These are phyloP conservation scores for Rhododendron kiyosumense DNA, from an alignment of 148 eudicot genomes.

Conservation along the genomic window DNA sequence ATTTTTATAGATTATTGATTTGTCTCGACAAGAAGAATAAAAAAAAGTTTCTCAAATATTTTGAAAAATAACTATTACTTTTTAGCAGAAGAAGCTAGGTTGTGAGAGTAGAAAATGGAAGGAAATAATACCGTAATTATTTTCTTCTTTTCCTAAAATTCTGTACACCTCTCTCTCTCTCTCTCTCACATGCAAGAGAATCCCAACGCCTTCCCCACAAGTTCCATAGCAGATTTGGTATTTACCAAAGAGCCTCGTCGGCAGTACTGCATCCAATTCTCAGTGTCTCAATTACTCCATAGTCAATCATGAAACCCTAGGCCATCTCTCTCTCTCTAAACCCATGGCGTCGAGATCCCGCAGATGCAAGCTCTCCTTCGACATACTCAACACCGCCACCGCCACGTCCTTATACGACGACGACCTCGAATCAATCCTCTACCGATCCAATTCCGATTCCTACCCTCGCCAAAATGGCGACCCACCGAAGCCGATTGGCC, in stretches of 20 bases:
- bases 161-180: neutral
- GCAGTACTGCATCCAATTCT: neutral
- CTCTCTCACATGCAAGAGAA: neutral
- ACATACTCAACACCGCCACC: conserved; percentile 32
- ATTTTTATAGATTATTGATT: too few relatives aligned
- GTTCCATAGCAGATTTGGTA: neutral
- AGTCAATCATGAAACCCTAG: conserved; percentile 2
- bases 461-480: conserved; percentile 10
- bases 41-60: too few relatives aligned
- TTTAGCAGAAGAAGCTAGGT: too few relatives aligned
- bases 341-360: conserved; percentile 51
- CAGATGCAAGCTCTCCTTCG: conserved; percentile 64
- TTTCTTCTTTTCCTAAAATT: neutral
- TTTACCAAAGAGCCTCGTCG: neutral
- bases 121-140: too few relatives aligned
- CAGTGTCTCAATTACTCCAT: neutral
- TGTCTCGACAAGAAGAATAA: accelerated
- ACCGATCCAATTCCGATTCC: conserved; percentile 45
- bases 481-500: conserved; percentile 20
- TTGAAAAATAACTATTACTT: too few relatives aligned
- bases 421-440: conserved; percentile 16
- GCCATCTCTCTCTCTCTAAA: neutral
- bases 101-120: too few relatives aligned
- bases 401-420: conserved; percentile 15
- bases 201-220: neutral